Evolutionary conservation across 2,329 filamentous ascomycete genomes (phyloP), one percentile per base, ranked within the genome.

Genomic region (Colletotrichum tanaceti): DNA sequence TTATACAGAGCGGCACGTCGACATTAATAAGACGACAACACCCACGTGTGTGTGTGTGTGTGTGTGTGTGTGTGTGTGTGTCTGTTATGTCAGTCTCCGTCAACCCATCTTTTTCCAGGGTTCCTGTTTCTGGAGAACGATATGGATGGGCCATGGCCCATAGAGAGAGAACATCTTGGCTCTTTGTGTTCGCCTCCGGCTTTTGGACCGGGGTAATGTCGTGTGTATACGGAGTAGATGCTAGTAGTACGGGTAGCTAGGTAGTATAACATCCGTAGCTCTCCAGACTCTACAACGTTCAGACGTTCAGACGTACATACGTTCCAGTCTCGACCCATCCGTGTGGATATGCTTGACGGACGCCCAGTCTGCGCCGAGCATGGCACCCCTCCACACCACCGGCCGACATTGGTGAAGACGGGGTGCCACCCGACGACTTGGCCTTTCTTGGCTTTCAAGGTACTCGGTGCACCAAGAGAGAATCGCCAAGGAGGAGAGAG

Each of bases 361-460:
- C 64, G 65, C 65, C 65, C 65, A 68, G 65, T 63, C 58, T 66
- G 58, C 63, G 63, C 58, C 63, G 63, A 65, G 63, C 63, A 54
- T n/a, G 43, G 43, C 63, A 16, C 18, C 20, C 63, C 55, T 66
- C 64, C 64, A 68, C 60, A 58, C 46, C 52, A 18, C 5, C 44
- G 22, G 46, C 65, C 46, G 38, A 55, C 47, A 68, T 68, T 64
- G 60, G 65, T 54, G 60, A 64, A 35, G 20, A 28, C 13, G 53
- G 39, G 65, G n/a, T 64, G 65, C 38, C 44, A 68, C 65, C 20
- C 10, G 6, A 18, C 4, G 46, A 64, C 65, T 68, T 68, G 65
- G 60, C 65, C 59, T 52, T 28, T 68, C 65, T 68, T 68, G 65
- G 65, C 60, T 47, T 64, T 47, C 65, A 58, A 64, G 65, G 65